Evolutionary conservation across 441 rosid genomes (phyloP), one percentile per base, ranked within the genome.

Genomic region (Viola pubescens): DNA sequence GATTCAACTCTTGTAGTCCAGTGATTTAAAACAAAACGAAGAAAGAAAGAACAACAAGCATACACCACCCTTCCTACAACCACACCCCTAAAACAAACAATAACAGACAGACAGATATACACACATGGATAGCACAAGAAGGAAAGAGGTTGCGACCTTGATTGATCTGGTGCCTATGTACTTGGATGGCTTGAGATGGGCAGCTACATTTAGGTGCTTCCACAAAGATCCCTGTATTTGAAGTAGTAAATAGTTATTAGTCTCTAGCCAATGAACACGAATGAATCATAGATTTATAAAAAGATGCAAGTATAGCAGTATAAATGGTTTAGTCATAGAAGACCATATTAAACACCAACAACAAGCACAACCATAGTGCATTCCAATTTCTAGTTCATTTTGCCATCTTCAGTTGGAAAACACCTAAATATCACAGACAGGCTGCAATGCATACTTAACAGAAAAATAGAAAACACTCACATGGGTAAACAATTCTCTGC

Each of bases 401-500:
- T 12, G 1, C 4, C n/a, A 46, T 46, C 11, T 10, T 4, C 6
- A 9, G n/a, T 46, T 46, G 2, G 6, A 8, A 6, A 3, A 43
- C 45, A 9, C 46, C 8, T 43, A 43, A 6, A 43, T 43, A 43
- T 0, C 3, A 3, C 3, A 43, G 46, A 1, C 7, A 43, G 10
- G 10, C 10, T 43, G 46, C 46, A 43, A 43, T 26, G 54, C 26
- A 0, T 7, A 26, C 26, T 19, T 16, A 39, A 45, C 13, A 5
- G 58, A 62, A 56, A 7, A 59, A 66, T 39, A 8, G 7, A 26
- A 10, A 37, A 37, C 5, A 52, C 76, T 58, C 44, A 74, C 76
- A 71, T 63, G 73, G 48, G 10, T 71, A 68, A 4, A 77, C 37
- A 57, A 62, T 67, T 56, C 78, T 71, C 53, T 55, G 67, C 73